Evolutionary conservation across 116 monocot genomes (phyloP).

Genomic region (Phalaenopsis hybrid): DNA sequence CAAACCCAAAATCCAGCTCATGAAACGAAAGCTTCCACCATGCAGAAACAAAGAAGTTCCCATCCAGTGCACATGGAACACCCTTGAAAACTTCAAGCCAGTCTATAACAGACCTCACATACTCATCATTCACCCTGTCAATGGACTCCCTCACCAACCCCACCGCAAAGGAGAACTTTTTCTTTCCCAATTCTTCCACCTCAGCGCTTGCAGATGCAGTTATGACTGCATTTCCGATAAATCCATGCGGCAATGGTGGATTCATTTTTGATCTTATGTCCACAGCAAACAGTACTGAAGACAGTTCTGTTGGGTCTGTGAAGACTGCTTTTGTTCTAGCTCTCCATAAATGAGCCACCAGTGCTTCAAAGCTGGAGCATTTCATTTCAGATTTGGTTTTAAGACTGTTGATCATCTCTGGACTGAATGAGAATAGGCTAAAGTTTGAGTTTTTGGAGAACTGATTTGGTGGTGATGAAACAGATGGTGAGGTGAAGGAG

Average conservation of each 20-base stretch:
- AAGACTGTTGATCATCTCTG: conserved; percentile 35
- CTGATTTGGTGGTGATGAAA: conserved; percentile 8
- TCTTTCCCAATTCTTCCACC: conserved; percentile 27
- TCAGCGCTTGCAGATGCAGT: conserved; percentile 43
- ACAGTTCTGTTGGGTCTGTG: conserved; percentile 19
- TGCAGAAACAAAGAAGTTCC: conserved; percentile 74
- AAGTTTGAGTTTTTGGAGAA: conserved; percentile 20
- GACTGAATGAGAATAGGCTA: conserved; percentile 41
- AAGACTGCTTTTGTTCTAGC: conserved; percentile 51
- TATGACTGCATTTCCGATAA: conserved; percentile 62
- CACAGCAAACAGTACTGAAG: conserved; percentile 65
- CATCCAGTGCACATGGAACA: conserved; percentile 41
- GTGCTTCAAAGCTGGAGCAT: conserved; percentile 61
- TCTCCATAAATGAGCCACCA: conserved; percentile 80
- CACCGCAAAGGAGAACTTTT: conserved; percentile 36
- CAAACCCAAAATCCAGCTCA: conserved; percentile 67
- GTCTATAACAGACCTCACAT: conserved; percentile 70
- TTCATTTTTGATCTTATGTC: conserved; percentile 51
- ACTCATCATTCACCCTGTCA: conserved; percentile 56
- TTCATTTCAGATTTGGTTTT: conserved; percentile 34
- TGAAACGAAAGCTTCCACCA: conserved; percentile 86
- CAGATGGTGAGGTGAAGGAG: conserved; percentile 38
- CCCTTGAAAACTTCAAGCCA: conserved; percentile 72
- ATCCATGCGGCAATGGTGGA: conserved; percentile 45
- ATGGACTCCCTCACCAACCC: conserved; percentile 55